Evolutionary conservation across 768 basidiomycete genomes (phyloP).

Genomic region (Suillus paluster): DNA sequence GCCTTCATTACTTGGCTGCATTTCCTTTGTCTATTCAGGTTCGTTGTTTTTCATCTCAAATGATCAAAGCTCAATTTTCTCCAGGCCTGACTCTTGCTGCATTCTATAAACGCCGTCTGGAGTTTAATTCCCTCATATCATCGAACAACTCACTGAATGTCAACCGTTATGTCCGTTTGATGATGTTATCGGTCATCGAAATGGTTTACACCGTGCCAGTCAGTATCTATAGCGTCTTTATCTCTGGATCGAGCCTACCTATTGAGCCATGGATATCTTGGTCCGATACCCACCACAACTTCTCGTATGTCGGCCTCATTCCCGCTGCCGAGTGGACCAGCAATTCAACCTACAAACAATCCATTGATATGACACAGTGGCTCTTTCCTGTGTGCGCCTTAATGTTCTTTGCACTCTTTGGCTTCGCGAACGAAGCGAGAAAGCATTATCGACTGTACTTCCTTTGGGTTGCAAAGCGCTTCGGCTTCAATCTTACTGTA

Average conservation of each 20-base stretch:
- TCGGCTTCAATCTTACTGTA: neutral
- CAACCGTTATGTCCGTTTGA: constrained; percentile 57
- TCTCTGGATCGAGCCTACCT: constrained; percentile 34
- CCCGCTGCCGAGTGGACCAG: constrained; percentile 49
- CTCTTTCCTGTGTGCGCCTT: constrained; percentile 50
- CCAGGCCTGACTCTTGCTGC: constrained; percentile 36
- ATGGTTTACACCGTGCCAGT: constrained; percentile 53
- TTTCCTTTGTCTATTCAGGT: constrained; percentile 42
- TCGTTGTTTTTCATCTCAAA: neutral
- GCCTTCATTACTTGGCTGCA: constrained; percentile 45
- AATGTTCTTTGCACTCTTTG: constrained; percentile 69
- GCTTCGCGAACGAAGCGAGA: constrained; percentile 63
- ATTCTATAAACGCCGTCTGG: constrained; percentile 39
- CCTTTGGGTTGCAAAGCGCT: neutral
- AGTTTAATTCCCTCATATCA: constrained; percentile 44
- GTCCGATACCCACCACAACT: constrained; percentile 53
- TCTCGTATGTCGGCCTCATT: constrained; percentile 46
- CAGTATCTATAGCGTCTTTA: constrained; percentile 40
- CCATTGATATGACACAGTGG: constrained; percentile 55
- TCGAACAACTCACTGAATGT: constrained; percentile 42
- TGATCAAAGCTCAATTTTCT: neutral
- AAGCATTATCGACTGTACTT: constrained; percentile 46
- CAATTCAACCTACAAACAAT: constrained; percentile 24
- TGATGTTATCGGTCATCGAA: constrained; percentile 55
- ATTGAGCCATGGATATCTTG: constrained; percentile 53